These are phyloP conservation scores for Bimuria novae-zelandiae DNA, from an alignment of 2,329 filamentous ascomycete species.

Conservation along the genomic window DNA sequence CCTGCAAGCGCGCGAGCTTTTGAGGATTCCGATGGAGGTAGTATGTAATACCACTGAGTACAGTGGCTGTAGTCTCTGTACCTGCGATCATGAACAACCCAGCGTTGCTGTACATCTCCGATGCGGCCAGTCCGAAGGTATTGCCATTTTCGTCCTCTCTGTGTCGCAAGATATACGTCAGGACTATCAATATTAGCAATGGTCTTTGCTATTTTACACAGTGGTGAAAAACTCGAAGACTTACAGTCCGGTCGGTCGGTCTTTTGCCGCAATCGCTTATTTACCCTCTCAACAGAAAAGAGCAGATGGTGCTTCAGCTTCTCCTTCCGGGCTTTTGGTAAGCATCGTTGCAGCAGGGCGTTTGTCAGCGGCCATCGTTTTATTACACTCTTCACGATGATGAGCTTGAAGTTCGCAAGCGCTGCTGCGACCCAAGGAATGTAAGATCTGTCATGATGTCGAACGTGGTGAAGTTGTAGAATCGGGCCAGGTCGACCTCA, in stretches of 20 bases:
- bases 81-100: slow-evolving; percentile 33
- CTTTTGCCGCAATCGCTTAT: slow-evolving; percentile 26
- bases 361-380: slow-evolving; percentile 18
- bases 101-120: slow-evolving; percentile 36
- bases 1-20: slow-evolving; percentile 18
- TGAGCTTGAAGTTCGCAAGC: too few relatives aligned
- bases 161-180: slow-evolving; percentile 41
- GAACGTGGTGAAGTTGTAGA: too few relatives aligned
- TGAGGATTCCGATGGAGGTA: slow-evolving; percentile 26
- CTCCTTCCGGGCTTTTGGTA: slow-evolving; percentile 13
- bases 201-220: background rate
- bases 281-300: slow-evolving; percentile 21
- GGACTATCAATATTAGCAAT: slow-evolving; percentile 25
- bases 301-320: slow-evolving; percentile 15
- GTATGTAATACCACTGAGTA: slow-evolving; percentile 32
- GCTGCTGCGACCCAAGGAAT: too few relatives aligned
- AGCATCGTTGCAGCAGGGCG: slow-evolving; percentile 7
- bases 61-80: slow-evolving; percentile 36
- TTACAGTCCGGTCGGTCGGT: slow-evolving; percentile 37
- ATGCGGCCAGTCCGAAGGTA: slow-evolving; percentile 16
- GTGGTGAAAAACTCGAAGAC: background rate
- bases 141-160: slow-evolving; percentile 19
- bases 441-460: too few relatives aligned
- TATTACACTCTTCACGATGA: too few relatives aligned
- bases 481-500: too few relatives aligned